These are phyloP conservation scores for Cytidiella melzeri DNA, from an alignment of 768 basidiomycete species.

Conservation along the genomic window DNA sequence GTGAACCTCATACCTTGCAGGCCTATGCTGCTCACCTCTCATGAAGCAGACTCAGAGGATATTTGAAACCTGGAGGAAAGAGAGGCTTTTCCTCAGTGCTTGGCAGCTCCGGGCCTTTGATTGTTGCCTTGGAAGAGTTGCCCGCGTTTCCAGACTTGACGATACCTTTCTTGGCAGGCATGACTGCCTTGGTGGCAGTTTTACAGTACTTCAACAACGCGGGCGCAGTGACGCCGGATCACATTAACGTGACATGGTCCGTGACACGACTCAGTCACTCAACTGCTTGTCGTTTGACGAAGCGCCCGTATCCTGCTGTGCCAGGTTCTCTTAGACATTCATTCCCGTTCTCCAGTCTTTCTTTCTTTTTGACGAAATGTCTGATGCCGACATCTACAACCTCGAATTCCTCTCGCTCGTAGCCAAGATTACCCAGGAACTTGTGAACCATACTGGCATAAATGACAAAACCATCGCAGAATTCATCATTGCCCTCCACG, in stretches of 20 bases:
- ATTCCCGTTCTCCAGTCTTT: neutral
- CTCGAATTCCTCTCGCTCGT: constrained; percentile 92
- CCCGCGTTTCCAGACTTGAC: constrained; percentile 89
- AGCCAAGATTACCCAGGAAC: constrained; percentile 87
- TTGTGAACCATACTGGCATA: constrained; percentile 78
- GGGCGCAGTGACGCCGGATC: neutral
- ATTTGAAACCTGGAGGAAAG: constrained; percentile 83
- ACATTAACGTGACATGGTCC: neutral
- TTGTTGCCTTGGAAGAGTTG: constrained; percentile 59
- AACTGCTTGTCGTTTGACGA: too few relatives aligned
- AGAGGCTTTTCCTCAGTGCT: constrained; percentile 46
- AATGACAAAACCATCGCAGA: constrained; percentile 94
- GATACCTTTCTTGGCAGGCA: constrained; percentile 71
- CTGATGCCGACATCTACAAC: constrained; percentile 76
- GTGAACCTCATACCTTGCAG: neutral
- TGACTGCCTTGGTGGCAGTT: too few relatives aligned
- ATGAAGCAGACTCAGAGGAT: constrained; percentile 68
- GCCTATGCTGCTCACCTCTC: constrained; percentile 49
- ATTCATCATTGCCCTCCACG: constrained; percentile 89
- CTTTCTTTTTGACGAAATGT: constrained; percentile 36
- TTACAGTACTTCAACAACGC: too few relatives aligned
- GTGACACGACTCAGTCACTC: neutral
- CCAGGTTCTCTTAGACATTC: too few relatives aligned
- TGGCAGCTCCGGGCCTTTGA: constrained; percentile 16
- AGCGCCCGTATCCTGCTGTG: too few relatives aligned